Conservation (phyloP, 768 basidiomycete species). For the Nidula microcarpa region DNA sequence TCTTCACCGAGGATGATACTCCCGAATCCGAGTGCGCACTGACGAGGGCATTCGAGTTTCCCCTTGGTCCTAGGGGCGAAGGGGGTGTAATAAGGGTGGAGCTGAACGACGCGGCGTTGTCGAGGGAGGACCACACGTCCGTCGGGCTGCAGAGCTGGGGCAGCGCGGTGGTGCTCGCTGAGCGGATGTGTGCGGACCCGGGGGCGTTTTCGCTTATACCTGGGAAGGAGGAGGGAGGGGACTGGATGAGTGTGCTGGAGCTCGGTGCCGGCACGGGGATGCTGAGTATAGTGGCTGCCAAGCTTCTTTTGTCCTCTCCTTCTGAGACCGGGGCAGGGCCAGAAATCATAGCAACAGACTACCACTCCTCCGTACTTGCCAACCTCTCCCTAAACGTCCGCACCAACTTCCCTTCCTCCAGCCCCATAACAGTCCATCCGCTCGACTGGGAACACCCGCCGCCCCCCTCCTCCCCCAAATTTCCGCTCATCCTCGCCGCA, state of each 20-base stretch:
- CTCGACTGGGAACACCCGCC: conserved; percentile 67
- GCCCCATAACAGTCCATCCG: conserved; percentile 36
- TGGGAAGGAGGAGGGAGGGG: not conserved
- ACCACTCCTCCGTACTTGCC: conserved; percentile 67
- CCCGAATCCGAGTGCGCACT: conserved; percentile 38
- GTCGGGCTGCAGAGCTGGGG: conserved; percentile 88
- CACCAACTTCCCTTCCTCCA: conserved; percentile 36
- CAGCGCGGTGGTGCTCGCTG: conserved; percentile 67
- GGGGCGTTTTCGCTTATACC: conserved; percentile 30
- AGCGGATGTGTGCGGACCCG: conserved; percentile 53
- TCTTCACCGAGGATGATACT: conserved; percentile 40
- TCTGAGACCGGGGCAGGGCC: conserved; percentile 7
- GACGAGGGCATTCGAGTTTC: conserved; percentile 52
- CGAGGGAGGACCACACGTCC: conserved; percentile 66
- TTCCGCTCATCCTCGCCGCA: conserved; percentile 74
- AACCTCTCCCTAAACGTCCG: conserved; percentile 63
- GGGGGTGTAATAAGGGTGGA: conserved; percentile 36
- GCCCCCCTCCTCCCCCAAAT: conserved; percentile 34
- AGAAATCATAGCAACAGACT: conserved; percentile 69
- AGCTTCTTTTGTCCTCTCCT: conserved; percentile 16
- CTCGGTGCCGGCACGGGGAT: conserved; percentile 86
- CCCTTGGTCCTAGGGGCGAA: conserved; percentile 7
- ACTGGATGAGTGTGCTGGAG: conserved; percentile 55
- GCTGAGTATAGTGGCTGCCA: conserved; percentile 66
- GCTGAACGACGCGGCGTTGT: conserved; percentile 68